These are phyloP conservation scores for Aphanomyces stellatus DNA, from an alignment of 352 stramenopile genomes.

Conservation along the genomic window DNA sequence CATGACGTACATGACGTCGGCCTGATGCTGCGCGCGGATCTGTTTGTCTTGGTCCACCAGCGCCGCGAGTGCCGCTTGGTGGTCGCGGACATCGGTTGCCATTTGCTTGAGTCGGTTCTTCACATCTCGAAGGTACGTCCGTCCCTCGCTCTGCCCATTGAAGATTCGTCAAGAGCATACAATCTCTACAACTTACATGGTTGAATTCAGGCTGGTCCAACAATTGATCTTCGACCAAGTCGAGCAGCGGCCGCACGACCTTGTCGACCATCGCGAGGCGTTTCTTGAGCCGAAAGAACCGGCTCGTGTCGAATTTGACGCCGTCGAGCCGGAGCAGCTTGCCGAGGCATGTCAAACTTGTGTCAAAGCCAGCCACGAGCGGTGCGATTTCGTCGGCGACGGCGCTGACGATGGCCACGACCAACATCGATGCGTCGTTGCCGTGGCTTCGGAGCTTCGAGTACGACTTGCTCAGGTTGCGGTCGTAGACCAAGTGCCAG, in stretches of 20 bases:
- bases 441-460: conserved; percentile 73
- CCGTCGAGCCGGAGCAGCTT: conserved; percentile 43
- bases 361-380: conserved; percentile 61
- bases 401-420: conserved; percentile 72
- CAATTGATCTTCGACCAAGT: conserved; percentile 57
- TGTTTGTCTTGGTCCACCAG: conserved; percentile 62
- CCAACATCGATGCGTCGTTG: conserved; percentile 50
- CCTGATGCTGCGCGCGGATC: conserved; percentile 47
- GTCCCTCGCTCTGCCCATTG: conserved; percentile 34
- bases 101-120: conserved; percentile 74
- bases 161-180: not conserved
- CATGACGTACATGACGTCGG: conserved; percentile 66
- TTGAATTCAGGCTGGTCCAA: conserved; percentile 56
- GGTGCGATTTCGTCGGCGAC: conserved; percentile 72
- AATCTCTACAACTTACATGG: not conserved
- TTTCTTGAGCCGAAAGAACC: conserved; percentile 46
- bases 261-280: conserved; percentile 67
- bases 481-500: conserved; percentile 2
- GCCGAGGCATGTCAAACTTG: conserved; percentile 63
- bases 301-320: conserved; percentile 44
- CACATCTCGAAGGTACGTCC: conserved; percentile 73
- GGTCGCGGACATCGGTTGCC: conserved; percentile 68
- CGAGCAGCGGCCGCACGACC: conserved; percentile 57
- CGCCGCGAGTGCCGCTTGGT: conserved; percentile 52
- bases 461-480: conserved; percentile 54